A percentile compares a stretch with the other conserved stretches of the same genome.
These are phyloP conservation scores for Fragilaria radians DNA, from an alignment of 108 stramenopile species.

Conservation along the genomic window DNA sequence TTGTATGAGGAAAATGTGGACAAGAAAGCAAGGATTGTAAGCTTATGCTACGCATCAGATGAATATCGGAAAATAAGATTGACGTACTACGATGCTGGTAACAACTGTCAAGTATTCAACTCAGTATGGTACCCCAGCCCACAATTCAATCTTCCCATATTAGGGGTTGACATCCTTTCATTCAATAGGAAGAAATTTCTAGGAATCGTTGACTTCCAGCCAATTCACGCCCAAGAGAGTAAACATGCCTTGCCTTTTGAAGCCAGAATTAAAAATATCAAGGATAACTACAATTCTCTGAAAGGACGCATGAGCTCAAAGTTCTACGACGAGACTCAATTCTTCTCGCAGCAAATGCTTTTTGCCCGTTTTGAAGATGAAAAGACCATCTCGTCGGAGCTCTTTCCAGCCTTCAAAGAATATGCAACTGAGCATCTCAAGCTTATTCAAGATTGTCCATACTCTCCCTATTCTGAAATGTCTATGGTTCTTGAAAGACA, in stretches of 20 bases:
- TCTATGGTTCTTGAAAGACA: conserved; percentile 56
- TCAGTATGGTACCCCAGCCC: conserved; percentile 88
- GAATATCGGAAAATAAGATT: conserved; percentile 89
- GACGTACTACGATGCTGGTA: conserved; percentile 95
- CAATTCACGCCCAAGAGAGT: conserved; percentile 72
- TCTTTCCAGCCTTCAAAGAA: conserved; percentile 82
- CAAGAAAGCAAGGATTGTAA: conserved; percentile 74
- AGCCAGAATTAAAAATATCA: conserved; percentile 58
- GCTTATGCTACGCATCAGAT: conserved; percentile 55
- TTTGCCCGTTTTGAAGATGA: conserved; percentile 68
- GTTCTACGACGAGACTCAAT: conserved; percentile 83
- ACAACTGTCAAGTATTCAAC: conserved; percentile 93
- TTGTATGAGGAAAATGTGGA: conserved; percentile 59
- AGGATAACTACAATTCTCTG: conserved; percentile 63
- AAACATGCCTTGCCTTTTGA: conserved; percentile 59
- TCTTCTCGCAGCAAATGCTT: conserved; percentile 84
- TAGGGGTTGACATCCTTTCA: conserved; percentile 88
- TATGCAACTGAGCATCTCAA: conserved; percentile 56
- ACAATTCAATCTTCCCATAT: conserved; percentile 86
- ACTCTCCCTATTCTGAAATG: neutral
- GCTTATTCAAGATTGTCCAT: conserved; percentile 29
- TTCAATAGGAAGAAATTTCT: conserved; percentile 91
- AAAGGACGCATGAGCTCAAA: conserved; percentile 71
- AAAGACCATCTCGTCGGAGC: conserved; percentile 33
- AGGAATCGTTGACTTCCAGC: conserved; percentile 93